Base-by-base conservation (phyloP, 2,329 filamentous ascomycete genomes). In the Sarocladium kiliense region DNA sequence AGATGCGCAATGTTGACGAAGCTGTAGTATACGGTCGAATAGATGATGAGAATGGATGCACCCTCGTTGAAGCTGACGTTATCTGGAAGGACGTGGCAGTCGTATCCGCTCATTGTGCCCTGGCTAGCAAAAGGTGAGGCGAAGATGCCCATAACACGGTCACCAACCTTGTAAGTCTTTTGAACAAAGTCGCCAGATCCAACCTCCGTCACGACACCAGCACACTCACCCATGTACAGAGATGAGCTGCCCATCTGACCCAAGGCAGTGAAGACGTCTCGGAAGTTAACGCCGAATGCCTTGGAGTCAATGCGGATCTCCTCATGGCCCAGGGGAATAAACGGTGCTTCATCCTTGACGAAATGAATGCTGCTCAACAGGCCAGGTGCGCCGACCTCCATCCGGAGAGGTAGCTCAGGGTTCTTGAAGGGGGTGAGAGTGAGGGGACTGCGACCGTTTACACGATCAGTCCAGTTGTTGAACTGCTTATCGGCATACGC, bases 201-300 rank as follows among this genome's bases (percentile, higher is more conserved):
- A 2, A 56, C 36, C 9, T 49, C 56, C 2, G 54, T 58, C 25
- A 66, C 58, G 25, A 64, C 42, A 36, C 64, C 64, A 4, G 61
- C 47, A n/a, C n/a, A n/a, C 14, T 65, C 64, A 23, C 47, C 32
- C 11, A 2, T 58, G 58, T 18, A 61, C 55, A 2, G 58, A 44
- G 2, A 58, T 37, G 21, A 63, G n/a, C 76, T 62, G 4, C 70
- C 71, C 12, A 68, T 68, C 55, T 71, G 68, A 3, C 74, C 73
- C 55, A 27, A 60, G 57, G 11, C 63, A 62, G 56, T 62, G 59
- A 9, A 67, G 27, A 63, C 58, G 18, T 65, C 59, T 23, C 54
- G 54, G 54, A 60, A 63, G 37, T 62, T 60, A 25, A 65, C 41
- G 7, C 61, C 56, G 6, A 58, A 58, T n/a, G 62, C 64, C 18